Evolutionary conservation across 371 early-diverging fungal species (phyloP).

Genomic region (Apophysomyces ossiformis): DNA sequence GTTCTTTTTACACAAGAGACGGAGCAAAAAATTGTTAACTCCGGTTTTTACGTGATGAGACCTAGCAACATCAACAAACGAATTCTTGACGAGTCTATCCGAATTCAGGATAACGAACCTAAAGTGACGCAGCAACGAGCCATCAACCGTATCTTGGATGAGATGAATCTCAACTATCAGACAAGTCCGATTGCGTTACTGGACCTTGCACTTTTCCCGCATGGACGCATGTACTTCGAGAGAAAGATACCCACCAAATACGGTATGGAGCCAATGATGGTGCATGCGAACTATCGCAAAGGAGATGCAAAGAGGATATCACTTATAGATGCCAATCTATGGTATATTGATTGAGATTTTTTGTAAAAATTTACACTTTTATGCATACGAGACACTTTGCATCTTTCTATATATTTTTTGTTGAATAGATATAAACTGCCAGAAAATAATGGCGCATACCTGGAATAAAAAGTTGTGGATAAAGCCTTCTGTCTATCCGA

Average conservation of each 20-base stretch:
- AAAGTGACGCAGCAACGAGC: constrained; percentile 55
- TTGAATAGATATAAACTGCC: too few species aligned
- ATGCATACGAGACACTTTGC: too few species aligned
- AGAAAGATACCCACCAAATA: constrained; percentile 42
- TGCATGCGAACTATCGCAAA: constrained; percentile 50
- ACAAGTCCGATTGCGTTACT: constrained; percentile 42
- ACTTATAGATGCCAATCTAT: constrained; percentile 41
- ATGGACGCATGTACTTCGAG: constrained; percentile 53
- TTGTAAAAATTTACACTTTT: too few species aligned
- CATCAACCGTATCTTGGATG: constrained; percentile 49
- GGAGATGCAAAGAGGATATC: constrained; percentile 62
- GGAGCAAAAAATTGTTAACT: constrained; percentile 46
- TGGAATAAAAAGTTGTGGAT: too few species aligned
- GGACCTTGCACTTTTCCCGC: constrained; percentile 49
- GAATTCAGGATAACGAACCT: constrained; percentile 48
- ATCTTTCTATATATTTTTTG: too few species aligned
- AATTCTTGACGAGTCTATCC: constrained; percentile 44
- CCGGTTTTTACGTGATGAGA: constrained; percentile 56
- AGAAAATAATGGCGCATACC: too few species aligned
- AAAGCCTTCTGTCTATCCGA: too few species aligned
- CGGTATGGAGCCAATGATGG: constrained; percentile 48
- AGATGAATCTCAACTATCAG: constrained; percentile 47
- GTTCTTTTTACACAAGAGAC: constrained; percentile 49
- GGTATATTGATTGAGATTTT: constrained; percentile 34
- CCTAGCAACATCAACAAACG: constrained; percentile 48